A percentile compares a stretch with the other conserved stretches of the same genome.
These are phyloP conservation scores for Dionaea muscipula DNA, from an alignment of 179 eudicot genomes.

Conservation along the genomic window DNA sequence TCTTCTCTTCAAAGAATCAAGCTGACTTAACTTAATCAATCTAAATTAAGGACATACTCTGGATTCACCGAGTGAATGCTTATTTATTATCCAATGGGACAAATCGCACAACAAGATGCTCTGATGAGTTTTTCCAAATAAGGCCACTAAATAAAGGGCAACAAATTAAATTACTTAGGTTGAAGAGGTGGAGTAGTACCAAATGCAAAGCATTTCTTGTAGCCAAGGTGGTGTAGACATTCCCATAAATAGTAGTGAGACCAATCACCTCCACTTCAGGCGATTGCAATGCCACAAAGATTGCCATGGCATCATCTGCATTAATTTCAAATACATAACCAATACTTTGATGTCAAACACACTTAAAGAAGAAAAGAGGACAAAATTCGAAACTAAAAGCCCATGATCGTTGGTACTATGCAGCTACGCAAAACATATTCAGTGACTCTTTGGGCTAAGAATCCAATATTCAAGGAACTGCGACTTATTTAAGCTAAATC, in stretches of 20 bases:
- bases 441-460: no score
- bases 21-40: no score
- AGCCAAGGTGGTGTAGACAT: slow-evolving; percentile 80
- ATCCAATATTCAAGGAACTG: not conserved
- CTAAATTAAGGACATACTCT: no score
- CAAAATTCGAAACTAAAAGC: not conserved
- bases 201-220: slow-evolving; percentile 89
- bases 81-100: no score
- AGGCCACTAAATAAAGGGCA: not conserved
- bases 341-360: not conserved
- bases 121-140: not conserved
- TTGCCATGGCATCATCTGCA: slow-evolving; percentile 97
- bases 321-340: not conserved
- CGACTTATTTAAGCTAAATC: no score
- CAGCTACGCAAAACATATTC: no score
- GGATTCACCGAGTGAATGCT: no score
- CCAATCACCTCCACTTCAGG: slow-evolving; percentile 86
- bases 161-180: not conserved
- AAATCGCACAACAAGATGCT: no score
- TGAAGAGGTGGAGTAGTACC: slow-evolving; percentile 29
- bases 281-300: slow-evolving; percentile 74
- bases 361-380: not conserved
- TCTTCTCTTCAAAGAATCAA: no score
- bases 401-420: not conserved
- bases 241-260: slow-evolving; percentile 82